Percentiles rank a stretch among this genome's conserved stretches.
Conservation (phyloP, 169 alveolate species). For the Cyclospora cayetanensis region DNA sequence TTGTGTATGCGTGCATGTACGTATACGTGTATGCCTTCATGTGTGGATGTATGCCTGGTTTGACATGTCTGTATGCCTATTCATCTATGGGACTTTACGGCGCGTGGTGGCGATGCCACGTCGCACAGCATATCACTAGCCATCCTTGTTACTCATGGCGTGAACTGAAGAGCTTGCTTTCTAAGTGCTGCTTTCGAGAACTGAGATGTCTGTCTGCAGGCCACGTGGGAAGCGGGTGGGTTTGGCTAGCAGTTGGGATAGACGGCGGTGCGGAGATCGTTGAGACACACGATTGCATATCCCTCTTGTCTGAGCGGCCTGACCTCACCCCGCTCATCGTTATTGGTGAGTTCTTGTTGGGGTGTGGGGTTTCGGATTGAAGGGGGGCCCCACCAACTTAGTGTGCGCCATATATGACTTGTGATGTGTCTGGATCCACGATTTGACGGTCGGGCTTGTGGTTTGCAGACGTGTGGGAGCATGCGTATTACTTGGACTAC, state of each 20-base stretch:
- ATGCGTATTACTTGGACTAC: not conserved
- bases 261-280: not conserved
- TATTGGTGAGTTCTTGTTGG: not conserved
- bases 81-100: too few relatives aligned
- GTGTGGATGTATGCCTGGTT: too few relatives aligned
- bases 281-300: not conserved
- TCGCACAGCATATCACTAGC: too few relatives aligned
- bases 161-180: too few relatives aligned
- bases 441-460: not conserved
- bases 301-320: not conserved
- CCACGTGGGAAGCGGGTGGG: not conserved
- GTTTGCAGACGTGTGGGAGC: not conserved
- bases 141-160: too few relatives aligned
- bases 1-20: too few relatives aligned
- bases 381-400: not conserved
- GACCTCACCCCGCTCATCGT: not conserved
- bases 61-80: too few relatives aligned
- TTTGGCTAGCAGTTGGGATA: not conserved
- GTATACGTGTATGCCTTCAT: too few relatives aligned
- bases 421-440: not conserved
- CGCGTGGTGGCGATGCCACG: too few relatives aligned
- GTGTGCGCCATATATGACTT: not conserved
- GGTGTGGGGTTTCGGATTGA: not conserved
- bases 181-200: too few relatives aligned
- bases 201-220: too few relatives aligned